phyloP scores from a whole-genome alignment of 345 rosid species.

The Eucalyptus viminalis region DNA sequence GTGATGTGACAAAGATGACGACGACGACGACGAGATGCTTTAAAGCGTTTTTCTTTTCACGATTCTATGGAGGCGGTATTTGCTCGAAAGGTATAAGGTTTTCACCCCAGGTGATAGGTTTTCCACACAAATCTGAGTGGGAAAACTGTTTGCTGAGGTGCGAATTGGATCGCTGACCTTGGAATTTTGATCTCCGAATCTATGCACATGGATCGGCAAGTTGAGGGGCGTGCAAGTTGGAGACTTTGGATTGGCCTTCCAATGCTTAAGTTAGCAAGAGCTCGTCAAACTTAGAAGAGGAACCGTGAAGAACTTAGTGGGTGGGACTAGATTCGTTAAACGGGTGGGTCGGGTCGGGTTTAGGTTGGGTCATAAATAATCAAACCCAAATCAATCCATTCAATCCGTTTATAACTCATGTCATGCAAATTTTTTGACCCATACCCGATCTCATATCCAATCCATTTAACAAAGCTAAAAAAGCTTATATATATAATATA shows the following conservation, averaged over 20 bases:
- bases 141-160: neutral
- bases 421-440: too few species aligned
- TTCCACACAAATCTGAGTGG: neutral
- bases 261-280: neutral
- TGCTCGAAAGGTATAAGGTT: neutral
- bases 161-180: neutral
- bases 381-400: rapidly evolving
- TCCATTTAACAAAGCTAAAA: too few species aligned
- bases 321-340: neutral
- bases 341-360: rapidly evolving
- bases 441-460: too few species aligned
- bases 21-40: neutral
- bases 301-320: neutral
- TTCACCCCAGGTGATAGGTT: neutral
- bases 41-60: neutral
- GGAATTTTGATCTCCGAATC: neutral
- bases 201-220: neutral
- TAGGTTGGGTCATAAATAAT: rapidly evolving
- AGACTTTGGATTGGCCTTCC: neutral
- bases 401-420: rapidly evolving
- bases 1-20: neutral
- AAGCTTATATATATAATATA: too few species aligned
- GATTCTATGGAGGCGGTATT: neutral
- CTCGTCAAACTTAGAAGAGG: neutral
- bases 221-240: neutral